phyloP scores from a whole-genome alignment of 768 basidiomycete species.

The Epithele typhae region DNA sequence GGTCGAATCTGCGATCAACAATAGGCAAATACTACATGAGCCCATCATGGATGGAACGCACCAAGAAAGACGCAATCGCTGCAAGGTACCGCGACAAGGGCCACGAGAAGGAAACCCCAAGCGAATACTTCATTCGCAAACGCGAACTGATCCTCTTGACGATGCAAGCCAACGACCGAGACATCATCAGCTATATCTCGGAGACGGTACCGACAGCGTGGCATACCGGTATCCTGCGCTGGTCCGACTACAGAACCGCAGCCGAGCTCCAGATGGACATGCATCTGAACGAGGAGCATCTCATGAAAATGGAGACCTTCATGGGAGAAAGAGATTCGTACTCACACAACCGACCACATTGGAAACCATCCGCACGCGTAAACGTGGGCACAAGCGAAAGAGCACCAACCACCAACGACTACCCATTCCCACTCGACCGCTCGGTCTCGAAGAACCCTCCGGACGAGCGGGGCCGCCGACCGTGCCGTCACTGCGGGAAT shows the following conservation, averaged over 20 bases:
- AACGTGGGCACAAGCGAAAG: too few relatives aligned
- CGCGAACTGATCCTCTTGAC: conserved; percentile 19
- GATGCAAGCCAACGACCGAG: conserved; percentile 20
- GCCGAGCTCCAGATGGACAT: conserved; percentile 18
- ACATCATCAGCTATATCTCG: conserved; percentile 34
- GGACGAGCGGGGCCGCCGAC: conserved; percentile 23
- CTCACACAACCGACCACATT: too few relatives aligned
- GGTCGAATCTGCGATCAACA: conserved; percentile 24
- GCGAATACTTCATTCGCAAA: conserved; percentile 33
- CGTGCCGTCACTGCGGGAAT: conserved; percentile 31
- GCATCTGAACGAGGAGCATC: conserved; percentile 18
- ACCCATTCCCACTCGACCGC: conserved; percentile 14
- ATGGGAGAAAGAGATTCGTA: too few relatives aligned
- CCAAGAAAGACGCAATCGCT: conserved; percentile 23
- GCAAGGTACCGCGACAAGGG: conserved; percentile 27
- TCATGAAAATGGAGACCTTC: too few relatives aligned
- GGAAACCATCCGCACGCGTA: too few relatives aligned
- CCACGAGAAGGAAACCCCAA: conserved; percentile 26
- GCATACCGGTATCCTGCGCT: conserved; percentile 17
- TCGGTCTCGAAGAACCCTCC: conserved; percentile 9
- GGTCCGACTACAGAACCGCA: background rate
- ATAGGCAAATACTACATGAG: conserved; percentile 33
- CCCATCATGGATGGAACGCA: conserved; percentile 26
- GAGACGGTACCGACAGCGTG: conserved; percentile 28
- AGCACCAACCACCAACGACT: background rate